Evolutionary conservation across 83 land plant species (phyloP).

Genomic region (Picea abies): DNA sequence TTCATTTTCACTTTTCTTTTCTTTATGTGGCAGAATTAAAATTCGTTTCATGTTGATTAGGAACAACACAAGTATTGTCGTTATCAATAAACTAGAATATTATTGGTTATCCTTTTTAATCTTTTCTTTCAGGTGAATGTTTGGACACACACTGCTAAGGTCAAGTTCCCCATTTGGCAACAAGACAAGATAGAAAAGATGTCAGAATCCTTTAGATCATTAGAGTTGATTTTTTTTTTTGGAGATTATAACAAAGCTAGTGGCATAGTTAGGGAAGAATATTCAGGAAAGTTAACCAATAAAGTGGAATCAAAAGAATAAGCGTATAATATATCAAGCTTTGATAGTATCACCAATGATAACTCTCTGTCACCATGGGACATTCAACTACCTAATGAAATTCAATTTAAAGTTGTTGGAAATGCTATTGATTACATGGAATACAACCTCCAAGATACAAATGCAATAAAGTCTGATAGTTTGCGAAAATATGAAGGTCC

Average conservation of each 20-base stretch:
- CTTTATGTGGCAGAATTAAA: no score
- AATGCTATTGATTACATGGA: not conserved
- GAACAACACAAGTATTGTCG: not conserved
- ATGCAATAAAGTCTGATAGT: not conserved
- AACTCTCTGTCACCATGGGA: not conserved
- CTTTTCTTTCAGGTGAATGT: slow-evolving; percentile 62
- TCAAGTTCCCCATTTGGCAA: slow-evolving; percentile 31
- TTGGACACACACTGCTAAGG: slow-evolving; percentile 49
- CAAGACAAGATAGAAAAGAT: slow-evolving; percentile 18
- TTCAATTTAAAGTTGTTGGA: not conserved
- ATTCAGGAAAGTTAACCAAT: not conserved
- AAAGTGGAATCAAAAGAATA: not conserved
- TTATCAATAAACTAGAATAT: not conserved
- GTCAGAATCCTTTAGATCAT: slow-evolving; percentile 15
- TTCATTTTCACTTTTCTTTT: not conserved
- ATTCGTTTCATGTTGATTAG: no score
- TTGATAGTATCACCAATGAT: not conserved
- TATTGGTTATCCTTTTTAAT: no score
- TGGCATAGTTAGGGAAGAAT: not conserved
- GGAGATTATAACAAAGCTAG: not conserved
- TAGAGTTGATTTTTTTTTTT: slow-evolving; percentile 19
- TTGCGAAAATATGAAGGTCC: slow-evolving; percentile 4
- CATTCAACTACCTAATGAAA: not conserved
- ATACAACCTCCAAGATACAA: not conserved
- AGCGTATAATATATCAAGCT: not conserved